These are phyloP conservation scores for Discostella stelligeroides DNA, from an alignment of 108 stramenopile species.

Conservation along the genomic window DNA sequence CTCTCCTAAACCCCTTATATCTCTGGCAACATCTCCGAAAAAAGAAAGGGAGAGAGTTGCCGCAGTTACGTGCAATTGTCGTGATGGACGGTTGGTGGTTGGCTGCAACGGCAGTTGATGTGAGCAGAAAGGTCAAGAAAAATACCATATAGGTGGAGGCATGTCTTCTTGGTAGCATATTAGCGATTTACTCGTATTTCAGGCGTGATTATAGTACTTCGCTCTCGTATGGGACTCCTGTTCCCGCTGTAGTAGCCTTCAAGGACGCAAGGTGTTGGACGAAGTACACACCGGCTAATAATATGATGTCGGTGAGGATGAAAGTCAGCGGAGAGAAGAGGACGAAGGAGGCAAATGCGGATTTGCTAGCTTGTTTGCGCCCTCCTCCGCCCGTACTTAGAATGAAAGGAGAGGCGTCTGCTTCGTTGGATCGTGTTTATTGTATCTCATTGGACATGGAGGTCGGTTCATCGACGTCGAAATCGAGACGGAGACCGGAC, in stretches of 20 bases:
- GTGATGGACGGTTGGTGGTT: not conserved
- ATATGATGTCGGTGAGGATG: too few relatives aligned
- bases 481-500: too few relatives aligned
- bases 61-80: not conserved
- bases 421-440: too few relatives aligned
- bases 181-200: not conserved
- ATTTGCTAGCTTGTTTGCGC: too few relatives aligned
- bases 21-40: not conserved
- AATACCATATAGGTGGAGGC: not conserved
- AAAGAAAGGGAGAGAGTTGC: not conserved
- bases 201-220: not conserved
- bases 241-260: not conserved
- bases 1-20: not conserved
- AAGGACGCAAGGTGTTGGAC: too few relatives aligned
- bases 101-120: not conserved
- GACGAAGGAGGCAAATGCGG: too few relatives aligned
- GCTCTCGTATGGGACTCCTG: not conserved
- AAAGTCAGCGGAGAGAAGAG: too few relatives aligned
- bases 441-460: too few relatives aligned
- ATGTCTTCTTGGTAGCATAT: slow-evolving; percentile 4
- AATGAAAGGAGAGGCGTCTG: too few relatives aligned
- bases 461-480: too few relatives aligned
- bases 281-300: too few relatives aligned
- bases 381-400: too few relatives aligned
- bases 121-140: not conserved